Evolutionary conservation across 179 eudicot genomes (phyloP).

Genomic region (Amaranthus tricolor): DNA sequence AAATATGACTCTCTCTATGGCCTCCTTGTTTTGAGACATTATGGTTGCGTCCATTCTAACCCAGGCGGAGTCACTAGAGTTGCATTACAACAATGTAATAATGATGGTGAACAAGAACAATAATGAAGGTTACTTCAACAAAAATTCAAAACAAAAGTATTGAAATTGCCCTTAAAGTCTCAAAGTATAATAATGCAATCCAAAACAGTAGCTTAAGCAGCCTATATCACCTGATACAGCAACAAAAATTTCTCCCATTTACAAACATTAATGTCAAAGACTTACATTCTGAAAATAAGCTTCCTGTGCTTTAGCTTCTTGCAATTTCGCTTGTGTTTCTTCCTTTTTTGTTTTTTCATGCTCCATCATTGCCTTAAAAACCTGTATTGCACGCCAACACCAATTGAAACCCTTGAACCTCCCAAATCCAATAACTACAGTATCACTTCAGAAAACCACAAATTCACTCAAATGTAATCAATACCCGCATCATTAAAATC

Average conservation of each 20-base stretch:
- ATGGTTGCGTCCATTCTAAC: no score
- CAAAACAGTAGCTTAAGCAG: no score
- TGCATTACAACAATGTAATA: no score
- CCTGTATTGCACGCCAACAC: slow-evolving; percentile 11
- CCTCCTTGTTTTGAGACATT: no score
- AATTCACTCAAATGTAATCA: neutral
- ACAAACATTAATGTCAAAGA: neutral
- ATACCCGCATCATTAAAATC: neutral
- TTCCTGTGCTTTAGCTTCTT: slow-evolving; percentile 62
- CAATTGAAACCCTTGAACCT: neutral
- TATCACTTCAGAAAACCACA: neutral
- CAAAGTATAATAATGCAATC: no score
- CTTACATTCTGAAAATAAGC: slow-evolving; percentile 71
- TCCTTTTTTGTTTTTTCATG: slow-evolving; percentile 71
- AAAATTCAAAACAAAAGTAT: no score
- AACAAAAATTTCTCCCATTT: neutral
- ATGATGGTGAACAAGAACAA: no score
- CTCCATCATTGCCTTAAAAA: slow-evolving; percentile 36
- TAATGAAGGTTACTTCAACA: no score
- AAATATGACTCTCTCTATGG: no score
- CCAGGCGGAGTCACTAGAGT: no score
- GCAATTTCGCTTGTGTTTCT: slow-evolving; percentile 42
- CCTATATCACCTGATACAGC: neutral
- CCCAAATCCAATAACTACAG: neutral
- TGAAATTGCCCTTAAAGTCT: no score